Evolutionary conservation across 441 rosid genomes (phyloP).

Genomic region (Geranium incanum): DNA sequence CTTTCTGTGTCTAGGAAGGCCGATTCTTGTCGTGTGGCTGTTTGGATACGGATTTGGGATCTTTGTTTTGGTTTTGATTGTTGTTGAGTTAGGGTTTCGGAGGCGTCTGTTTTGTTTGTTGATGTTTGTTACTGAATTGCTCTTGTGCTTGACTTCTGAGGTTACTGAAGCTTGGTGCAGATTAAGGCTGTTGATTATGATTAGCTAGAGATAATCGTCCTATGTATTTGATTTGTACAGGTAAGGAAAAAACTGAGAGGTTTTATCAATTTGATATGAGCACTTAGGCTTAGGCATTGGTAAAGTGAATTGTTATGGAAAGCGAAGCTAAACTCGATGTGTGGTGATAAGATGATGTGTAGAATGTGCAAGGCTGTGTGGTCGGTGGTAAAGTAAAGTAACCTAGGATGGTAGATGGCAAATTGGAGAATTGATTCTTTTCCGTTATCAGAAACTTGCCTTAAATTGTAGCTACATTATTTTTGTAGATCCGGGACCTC

Average conservation of each 20-base stretch:
- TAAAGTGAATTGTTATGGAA: background rate
- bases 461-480: background rate
- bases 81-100: conserved; percentile 6
- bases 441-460: background rate
- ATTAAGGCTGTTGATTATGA: background rate
- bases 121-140: background rate
- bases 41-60: background rate
- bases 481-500: background rate
- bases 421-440: background rate
- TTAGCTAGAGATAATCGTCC: background rate
- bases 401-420: background rate
- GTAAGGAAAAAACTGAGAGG: background rate
- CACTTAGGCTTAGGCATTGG: background rate
- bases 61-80: background rate
- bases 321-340: background rate
- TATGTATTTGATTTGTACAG: too few relatives aligned
- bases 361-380: background rate
- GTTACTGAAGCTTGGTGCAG: background rate
- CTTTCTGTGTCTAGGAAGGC: background rate
- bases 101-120: background rate
- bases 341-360: background rate
- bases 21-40: background rate
- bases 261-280: background rate
- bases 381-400: background rate
- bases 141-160: background rate